Conservation (phyloP, 768 basidiomycete species). For the Pleurotus pulmonarius region DNA sequence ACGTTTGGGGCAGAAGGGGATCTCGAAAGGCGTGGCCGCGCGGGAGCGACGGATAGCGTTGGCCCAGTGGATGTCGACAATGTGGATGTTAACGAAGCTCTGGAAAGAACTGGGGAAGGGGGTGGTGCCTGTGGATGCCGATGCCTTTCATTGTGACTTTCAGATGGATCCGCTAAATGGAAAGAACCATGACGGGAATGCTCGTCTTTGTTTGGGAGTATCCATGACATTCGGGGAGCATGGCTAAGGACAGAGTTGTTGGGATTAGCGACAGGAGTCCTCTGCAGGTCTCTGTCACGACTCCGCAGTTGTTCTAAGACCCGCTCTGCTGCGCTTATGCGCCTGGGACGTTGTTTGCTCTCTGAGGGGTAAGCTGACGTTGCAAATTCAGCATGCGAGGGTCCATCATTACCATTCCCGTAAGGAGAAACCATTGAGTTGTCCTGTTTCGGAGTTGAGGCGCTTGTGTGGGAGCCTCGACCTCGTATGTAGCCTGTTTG, state of each 20-base stretch:
- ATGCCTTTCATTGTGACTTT: constrained; percentile 4
- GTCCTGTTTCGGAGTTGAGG: background rate
- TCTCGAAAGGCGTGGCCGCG: constrained; percentile 48
- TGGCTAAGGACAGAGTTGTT: constrained; percentile 21
- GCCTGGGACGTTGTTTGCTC: constrained; percentile 37
- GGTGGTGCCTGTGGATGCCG: constrained; percentile 33
- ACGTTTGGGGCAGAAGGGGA: constrained; percentile 55
- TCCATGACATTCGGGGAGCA: constrained; percentile 41
- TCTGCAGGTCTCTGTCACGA: constrained; percentile 31
- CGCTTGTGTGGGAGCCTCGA: background rate
- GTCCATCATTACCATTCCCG: background rate
- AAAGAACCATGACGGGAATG: background rate
- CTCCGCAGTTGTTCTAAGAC: constrained; percentile 62
- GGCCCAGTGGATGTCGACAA: background rate
- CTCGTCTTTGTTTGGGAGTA: constrained; percentile 17
- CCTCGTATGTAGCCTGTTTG: background rate
- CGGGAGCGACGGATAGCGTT: constrained; percentile 18
- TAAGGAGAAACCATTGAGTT: background rate
- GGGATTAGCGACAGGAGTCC: constrained; percentile 34
- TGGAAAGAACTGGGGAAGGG: constrained; percentile 36
- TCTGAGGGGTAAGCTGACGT: constrained; percentile 14
- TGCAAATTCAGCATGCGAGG: constrained; percentile 1
- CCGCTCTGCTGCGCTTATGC: constrained; percentile 65
- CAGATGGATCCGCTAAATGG: background rate
- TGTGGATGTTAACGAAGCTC: constrained; percentile 19